Evolutionary conservation across 2,329 filamentous ascomycete species (phyloP).

Genomic region (Aspergillus sp.): DNA sequence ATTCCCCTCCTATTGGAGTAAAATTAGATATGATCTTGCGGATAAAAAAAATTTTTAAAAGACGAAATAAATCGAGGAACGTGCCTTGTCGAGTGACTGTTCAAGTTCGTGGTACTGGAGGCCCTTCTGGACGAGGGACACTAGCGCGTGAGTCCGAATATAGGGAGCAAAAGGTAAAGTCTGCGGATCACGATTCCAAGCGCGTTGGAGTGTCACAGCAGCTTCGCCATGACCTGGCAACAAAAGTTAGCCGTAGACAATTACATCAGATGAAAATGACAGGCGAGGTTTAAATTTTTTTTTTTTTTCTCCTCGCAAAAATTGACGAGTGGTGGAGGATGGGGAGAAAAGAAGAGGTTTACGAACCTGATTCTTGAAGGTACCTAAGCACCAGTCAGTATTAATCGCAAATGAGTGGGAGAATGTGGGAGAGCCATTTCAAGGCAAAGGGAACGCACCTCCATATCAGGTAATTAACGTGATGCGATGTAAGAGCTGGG

Average conservation of each 20-base stretch:
- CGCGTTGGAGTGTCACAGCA: conserved; percentile 59
- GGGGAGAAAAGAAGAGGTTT: conserved; percentile 14
- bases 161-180: conserved; percentile 60
- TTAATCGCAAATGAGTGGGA: conserved; percentile 8
- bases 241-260: conserved; percentile 8
- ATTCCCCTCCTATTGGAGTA: conserved; percentile 38
- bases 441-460: conserved; percentile 49
- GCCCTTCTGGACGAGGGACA: conserved; percentile 64
- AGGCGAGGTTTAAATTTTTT: neutral
- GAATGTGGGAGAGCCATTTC: conserved; percentile 12
- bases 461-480: conserved; percentile 70
- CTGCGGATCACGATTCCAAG: conserved; percentile 64
- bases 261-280: conserved; percentile 3
- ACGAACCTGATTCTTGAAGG: conserved; percentile 56
- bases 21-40: conserved; percentile 1
- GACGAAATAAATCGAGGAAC: conserved; percentile 18
- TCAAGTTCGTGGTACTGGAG: conserved; percentile 55
- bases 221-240: conserved; percentile 57
- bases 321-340: conserved; percentile 7
- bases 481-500: conserved; percentile 51
- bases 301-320: neutral
- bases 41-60: neutral
- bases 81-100: conserved; percentile 50
- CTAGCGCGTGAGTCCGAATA: conserved; percentile 59
- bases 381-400: conserved; percentile 42